Evolutionary conservation across 805 yeast genomes (phyloP).

Genomic region (Komagataella pseudopastoris): DNA sequence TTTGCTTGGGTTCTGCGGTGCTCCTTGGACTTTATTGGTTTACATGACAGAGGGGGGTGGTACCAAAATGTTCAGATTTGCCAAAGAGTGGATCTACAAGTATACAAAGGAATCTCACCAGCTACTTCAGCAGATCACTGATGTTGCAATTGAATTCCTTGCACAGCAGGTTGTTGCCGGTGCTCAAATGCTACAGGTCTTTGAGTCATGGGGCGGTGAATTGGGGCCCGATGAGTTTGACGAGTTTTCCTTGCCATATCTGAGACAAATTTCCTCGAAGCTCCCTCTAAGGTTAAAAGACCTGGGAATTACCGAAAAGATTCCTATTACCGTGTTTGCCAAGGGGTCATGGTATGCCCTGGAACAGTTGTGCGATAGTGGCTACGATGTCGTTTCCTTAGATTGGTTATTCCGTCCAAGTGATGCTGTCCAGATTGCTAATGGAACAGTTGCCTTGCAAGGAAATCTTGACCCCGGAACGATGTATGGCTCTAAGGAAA

Average conservation of each 20-base stretch:
- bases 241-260: slow-evolving; percentile 81
- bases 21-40: slow-evolving; percentile 94
- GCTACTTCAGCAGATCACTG: slow-evolving; percentile 67
- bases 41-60: slow-evolving; percentile 99
- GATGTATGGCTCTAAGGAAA: slow-evolving; percentile 81
- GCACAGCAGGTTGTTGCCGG: slow-evolving; percentile 95
- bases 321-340: slow-evolving; percentile 86
- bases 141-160: slow-evolving; percentile 81
- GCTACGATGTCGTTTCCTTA: slow-evolving; percentile 79
- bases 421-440: slow-evolving; percentile 64
- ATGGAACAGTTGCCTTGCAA: slow-evolving; percentile 74
- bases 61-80: slow-evolving; percentile 78
- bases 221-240: slow-evolving; percentile 80
- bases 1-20: slow-evolving; percentile 89
- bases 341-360: slow-evolving; percentile 97
- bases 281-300: slow-evolving; percentile 60
- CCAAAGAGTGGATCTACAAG: slow-evolving; percentile 83
- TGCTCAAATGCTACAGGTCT: slow-evolving; percentile 94
- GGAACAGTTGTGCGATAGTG: slow-evolving; percentile 67
- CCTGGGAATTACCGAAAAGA: slow-evolving; percentile 52
- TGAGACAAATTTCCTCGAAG: slow-evolving; percentile 57
- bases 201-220: slow-evolving; percentile 98
- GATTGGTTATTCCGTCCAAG: slow-evolving; percentile 86
- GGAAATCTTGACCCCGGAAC: slow-evolving; percentile 95
- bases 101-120: slow-evolving; percentile 60